Conservation (phyloP, 2,329 filamentous ascomycete species). For the Zasmidium cellare region DNA sequence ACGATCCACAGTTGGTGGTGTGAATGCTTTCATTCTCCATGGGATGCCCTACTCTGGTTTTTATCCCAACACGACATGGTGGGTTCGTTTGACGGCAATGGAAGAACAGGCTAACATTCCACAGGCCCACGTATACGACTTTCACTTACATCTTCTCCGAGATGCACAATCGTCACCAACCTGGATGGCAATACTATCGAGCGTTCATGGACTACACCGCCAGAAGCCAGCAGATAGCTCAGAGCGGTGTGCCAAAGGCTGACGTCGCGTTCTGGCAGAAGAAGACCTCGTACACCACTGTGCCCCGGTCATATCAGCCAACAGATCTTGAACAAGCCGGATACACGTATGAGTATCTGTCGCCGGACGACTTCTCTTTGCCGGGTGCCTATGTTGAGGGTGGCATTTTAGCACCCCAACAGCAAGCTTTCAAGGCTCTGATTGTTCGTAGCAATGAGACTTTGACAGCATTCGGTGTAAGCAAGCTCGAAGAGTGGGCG, state of each 20-base stretch:
- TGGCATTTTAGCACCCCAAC: conserved; percentile 39
- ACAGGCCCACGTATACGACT: conserved; percentile 42
- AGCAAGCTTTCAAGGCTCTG: conserved; percentile 45
- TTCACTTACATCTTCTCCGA: conserved; percentile 46
- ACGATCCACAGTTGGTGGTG: conserved; percentile 40
- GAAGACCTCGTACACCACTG: conserved; percentile 6
- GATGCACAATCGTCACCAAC: conserved; percentile 41
- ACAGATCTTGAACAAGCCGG: conserved; percentile 26
- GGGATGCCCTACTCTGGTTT: conserved; percentile 43
- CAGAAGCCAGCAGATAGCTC: conserved; percentile 40
- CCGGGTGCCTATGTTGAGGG: conserved; percentile 39
- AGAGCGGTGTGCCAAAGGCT: conserved; percentile 40
- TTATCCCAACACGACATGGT: conserved; percentile 51
- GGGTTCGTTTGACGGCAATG: too few species aligned
- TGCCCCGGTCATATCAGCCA: conserved; percentile 17
- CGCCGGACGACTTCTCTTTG: conserved; percentile 45
- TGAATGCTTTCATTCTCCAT: conserved; percentile 49
- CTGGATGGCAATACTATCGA: conserved; percentile 42
- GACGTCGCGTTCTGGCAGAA: conserved; percentile 46
- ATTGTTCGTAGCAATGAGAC: conserved; percentile 40
- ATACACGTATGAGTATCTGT: conserved; percentile 46
- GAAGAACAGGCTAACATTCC: too few species aligned
- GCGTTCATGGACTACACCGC: conserved; percentile 40
- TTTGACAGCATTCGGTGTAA: conserved; percentile 37
- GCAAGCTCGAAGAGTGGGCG: conserved; percentile 38